A percentile compares a stretch with the other conserved stretches of the same genome.
Evolutionary conservation across 169 alveolate species (phyloP).

Genomic region (Plasmodium cynomolgi): DNA sequence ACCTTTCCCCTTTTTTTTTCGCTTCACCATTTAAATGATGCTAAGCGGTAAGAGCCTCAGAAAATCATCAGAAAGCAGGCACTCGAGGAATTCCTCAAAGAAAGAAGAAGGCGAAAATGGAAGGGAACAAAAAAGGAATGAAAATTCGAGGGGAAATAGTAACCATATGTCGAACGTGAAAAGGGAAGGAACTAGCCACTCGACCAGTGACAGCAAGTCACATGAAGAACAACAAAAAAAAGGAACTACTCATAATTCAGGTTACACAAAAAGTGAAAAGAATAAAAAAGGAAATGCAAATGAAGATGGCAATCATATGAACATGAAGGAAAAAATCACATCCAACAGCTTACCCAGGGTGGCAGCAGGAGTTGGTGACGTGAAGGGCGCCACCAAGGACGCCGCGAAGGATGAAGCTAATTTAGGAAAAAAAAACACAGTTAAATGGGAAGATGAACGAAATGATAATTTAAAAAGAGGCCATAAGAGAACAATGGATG

Average conservation of each 20-base stretch:
- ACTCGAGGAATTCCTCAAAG: conserved; percentile 10
- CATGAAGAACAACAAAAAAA: conserved; percentile 6
- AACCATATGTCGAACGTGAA: neutral
- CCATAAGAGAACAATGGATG: conserved; percentile 26
- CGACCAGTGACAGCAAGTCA: neutral
- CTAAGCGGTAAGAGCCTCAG: neutral
- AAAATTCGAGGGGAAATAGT: conserved; percentile 10
- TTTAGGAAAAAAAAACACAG: neutral
- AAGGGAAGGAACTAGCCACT: neutral
- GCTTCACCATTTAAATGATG: neutral
- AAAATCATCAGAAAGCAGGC: neutral
- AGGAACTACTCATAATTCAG: neutral
- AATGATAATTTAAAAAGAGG: conserved; percentile 8
- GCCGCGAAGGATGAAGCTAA: neutral
- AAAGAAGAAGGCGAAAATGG: neutral
- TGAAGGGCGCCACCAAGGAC: neutral
- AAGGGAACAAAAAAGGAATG: conserved; percentile 9
- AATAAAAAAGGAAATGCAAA: neutral
- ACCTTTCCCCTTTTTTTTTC: neutral
- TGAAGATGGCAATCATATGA: neutral
- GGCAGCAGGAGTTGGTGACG: neutral
- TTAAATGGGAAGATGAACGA: conserved; percentile 40
- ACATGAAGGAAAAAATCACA: neutral
- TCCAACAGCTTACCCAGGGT: neutral
- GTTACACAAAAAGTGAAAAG: neutral